Evolutionary conservation across 73 alveolate genomes (phyloP), one percentile per base, ranked within the genome.

Genomic region (Paramecium pentaurelia): DNA sequence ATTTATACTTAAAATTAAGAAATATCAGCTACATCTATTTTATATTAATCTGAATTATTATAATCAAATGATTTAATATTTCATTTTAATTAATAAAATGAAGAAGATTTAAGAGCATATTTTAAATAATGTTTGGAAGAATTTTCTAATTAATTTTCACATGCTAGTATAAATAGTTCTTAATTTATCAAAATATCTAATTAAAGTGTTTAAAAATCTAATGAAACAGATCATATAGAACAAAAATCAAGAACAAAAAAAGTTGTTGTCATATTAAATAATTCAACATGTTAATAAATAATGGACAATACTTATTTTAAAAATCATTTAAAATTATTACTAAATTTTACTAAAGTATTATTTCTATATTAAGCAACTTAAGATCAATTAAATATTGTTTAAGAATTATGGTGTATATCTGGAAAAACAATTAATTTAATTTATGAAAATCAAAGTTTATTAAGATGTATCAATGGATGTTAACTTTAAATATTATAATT

Each of bases 21-120:
- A 37, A 73, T 73, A 2, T 40, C 40, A 10, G 40, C 87, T 36
- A 37, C 58, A 1, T 37, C 87, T 30, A 38, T 73, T 36, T 37
- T 34, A 16, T 73, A 73, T 7, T 73, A 73, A 73, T 32, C 60
- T 30, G 87, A 38, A 37, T 37, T 73, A 2, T 37, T 73, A 10
- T 30, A 32, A 3, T 30, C 37, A 8, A 73, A 32, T 36, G 58
- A 37, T 73, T 36, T 37, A 38, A 73, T 73, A 0, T 32, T 73
- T 37, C 60, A 73, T 73, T 73, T 73, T 36, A 73, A 34, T 73
- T n/a, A 73, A 18, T 20, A 36, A 22, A 73, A 12, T 40, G 87
- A 73, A 73, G 87, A 73, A 38, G 87, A 73, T 37, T 37, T 73
- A 37, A 73, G 87, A 73, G 87, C 87, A 5, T 73, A 73, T 40